Conservation (phyloP, 139 green algal species). For the Zygnema circumcarinatum region DNA sequence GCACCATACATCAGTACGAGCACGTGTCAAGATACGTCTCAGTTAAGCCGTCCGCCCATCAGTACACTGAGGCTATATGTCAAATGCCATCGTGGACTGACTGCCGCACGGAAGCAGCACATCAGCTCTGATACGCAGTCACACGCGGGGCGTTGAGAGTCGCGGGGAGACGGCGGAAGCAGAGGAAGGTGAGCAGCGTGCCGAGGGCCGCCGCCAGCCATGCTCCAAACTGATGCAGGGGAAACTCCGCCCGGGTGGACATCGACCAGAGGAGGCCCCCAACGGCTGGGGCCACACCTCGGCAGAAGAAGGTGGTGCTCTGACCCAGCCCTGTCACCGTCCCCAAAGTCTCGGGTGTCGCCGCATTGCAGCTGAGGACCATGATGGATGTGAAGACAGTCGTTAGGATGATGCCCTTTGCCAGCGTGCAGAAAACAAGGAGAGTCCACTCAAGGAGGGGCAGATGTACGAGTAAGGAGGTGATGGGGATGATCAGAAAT, state of each 20-base stretch:
- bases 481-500: neutral
- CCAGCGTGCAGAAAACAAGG: neutral
- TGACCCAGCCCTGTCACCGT: slow-evolving; percentile 12
- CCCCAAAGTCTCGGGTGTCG: neutral
- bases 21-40: too few relatives aligned
- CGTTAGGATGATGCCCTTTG: neutral
- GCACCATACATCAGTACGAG: too few relatives aligned
- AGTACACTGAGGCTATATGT: too few relatives aligned
- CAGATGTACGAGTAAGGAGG: neutral
- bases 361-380: slow-evolving; percentile 20
- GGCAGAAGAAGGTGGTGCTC: neutral
- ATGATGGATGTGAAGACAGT: slow-evolving; percentile 2
- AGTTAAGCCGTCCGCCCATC: too few relatives aligned
- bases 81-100: too few relatives aligned
- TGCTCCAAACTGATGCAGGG: neutral
- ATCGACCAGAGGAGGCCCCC: slow-evolving; percentile 16
- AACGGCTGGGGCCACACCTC: neutral
- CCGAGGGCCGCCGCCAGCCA: neutral
- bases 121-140: too few relatives aligned
- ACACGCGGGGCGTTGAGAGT: slow-evolving; percentile 5
- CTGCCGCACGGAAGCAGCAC: too few relatives aligned
- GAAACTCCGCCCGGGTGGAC: neutral
- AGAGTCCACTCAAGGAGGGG: neutral
- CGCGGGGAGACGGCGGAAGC: neutral
- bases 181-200: neutral